phyloP scores from a whole-genome alignment of 192 early-diverging fungal species.

The Umbelopsis sp. region DNA sequence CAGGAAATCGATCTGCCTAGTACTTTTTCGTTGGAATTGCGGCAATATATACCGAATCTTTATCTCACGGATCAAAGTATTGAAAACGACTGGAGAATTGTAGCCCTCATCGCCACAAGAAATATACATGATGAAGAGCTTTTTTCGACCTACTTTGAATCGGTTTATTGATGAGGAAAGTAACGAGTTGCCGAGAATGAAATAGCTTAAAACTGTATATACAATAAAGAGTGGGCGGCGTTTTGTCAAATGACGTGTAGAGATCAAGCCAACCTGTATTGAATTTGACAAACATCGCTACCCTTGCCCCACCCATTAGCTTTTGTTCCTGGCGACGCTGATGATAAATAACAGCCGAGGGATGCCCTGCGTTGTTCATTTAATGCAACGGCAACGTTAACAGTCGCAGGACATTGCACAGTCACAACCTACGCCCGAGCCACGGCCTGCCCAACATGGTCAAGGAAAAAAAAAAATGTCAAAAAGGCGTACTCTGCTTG shows the following conservation, averaged over 20 bases:
- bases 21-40: constrained; percentile 36
- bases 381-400: background rate
- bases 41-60: constrained; percentile 49
- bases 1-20: constrained; percentile 48
- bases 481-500: too few relatives aligned
- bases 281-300: background rate
- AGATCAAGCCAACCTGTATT: background rate
- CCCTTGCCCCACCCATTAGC: too few relatives aligned
- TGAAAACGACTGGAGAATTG: constrained; percentile 29
- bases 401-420: constrained; percentile 19
- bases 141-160: constrained; percentile 52
- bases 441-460: background rate
- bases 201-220: background rate
- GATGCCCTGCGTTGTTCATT: too few relatives aligned
- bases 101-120: constrained; percentile 40
- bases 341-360: too few relatives aligned
- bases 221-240: background rate
- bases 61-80: constrained; percentile 29
- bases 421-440: constrained; percentile 14
- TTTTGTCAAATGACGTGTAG: too few relatives aligned
- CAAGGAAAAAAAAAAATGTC: background rate
- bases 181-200: background rate
- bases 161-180: constrained; percentile 8
- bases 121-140: constrained; percentile 43
- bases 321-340: too few relatives aligned